Percentiles rank a stretch among this genome's conserved stretches.
These are phyloP conservation scores for Lathyrus tuberosus DNA, from an alignment of 306 rosid genomes.

Conservation along the genomic window DNA sequence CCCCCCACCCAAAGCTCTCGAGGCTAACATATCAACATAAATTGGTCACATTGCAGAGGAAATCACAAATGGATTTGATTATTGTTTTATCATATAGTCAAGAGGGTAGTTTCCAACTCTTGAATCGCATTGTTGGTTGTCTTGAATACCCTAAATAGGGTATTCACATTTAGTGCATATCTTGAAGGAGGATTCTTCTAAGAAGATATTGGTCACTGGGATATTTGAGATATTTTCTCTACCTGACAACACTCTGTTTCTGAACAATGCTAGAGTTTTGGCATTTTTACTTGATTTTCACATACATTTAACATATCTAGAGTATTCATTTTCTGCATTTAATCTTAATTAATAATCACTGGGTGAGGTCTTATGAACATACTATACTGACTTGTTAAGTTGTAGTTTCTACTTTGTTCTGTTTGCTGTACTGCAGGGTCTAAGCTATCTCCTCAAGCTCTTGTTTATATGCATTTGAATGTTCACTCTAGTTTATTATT, in stretches of 20 bases:
- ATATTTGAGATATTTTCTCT: slow-evolving; percentile 6
- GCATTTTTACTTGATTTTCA: not conserved
- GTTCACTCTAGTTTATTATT: not conserved
- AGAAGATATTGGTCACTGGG: slow-evolving; percentile 4
- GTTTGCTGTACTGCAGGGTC: slow-evolving; percentile 46
- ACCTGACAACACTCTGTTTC: not conserved
- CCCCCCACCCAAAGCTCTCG: slow-evolving; percentile 2
- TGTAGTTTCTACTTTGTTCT: slow-evolving; percentile 44
- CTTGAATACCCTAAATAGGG: slow-evolving; percentile 5
- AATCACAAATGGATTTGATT: not conserved
- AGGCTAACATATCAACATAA: slow-evolving; percentile 10
- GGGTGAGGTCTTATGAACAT: slow-evolving; percentile 22
- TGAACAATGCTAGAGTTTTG: not conserved
- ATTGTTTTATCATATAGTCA: not conserved
- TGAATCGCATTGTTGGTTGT: not conserved
- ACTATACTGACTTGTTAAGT: slow-evolving; percentile 50
- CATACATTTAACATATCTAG: not conserved
- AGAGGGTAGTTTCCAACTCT: slow-evolving; percentile 19
- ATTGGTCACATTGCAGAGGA: slow-evolving; percentile 14
- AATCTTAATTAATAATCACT: not conserved
- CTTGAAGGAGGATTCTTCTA: not conserved
- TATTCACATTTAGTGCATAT: not conserved
- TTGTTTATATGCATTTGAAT: slow-evolving; percentile 29
- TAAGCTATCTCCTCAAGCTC: slow-evolving; percentile 30
- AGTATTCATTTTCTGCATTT: not conserved